A percentile compares a stretch with the other conserved stretches of the same genome.
Evolutionary conservation across 768 basidiomycete species (phyloP).

Genomic region (Chalciporus chontae): DNA sequence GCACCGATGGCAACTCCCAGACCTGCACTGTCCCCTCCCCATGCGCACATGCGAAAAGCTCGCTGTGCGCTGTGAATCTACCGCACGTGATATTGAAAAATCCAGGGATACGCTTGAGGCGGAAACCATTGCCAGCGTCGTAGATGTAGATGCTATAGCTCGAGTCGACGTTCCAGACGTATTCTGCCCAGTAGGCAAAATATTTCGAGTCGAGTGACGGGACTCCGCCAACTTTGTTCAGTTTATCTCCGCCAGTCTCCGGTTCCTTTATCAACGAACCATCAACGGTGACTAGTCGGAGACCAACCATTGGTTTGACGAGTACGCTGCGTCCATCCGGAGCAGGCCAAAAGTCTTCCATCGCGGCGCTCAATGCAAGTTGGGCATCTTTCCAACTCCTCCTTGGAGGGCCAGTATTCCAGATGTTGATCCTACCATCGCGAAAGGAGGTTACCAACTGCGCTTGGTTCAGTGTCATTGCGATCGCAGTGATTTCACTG

Average conservation of each 20-base stretch:
- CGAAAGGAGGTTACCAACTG: conserved; percentile 8
- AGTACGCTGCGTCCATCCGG: conserved; percentile 12
- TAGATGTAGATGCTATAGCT: conserved; percentile 20
- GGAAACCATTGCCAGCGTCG: conserved; percentile 8
- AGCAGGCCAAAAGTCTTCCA: conserved; percentile 7
- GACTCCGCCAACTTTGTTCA: not conserved
- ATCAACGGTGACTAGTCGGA: conserved; percentile 1
- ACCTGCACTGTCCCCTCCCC: conserved; percentile 14
- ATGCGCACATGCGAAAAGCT: conserved; percentile 14
- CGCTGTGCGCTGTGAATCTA: conserved; percentile 13
- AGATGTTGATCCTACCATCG: conserved; percentile 10
- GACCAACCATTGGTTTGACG: conserved; percentile 7
- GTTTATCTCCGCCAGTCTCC: conserved; percentile 10
- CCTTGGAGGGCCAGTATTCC: conserved; percentile 6
- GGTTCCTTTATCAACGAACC: conserved; percentile 5
- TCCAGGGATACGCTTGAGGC: conserved; percentile 14
- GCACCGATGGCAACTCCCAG: conserved; percentile 14
- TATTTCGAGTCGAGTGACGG: conserved; percentile 15
- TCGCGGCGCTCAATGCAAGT: not conserved
- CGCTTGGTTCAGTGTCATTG: conserved; percentile 7
- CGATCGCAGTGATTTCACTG: not conserved
- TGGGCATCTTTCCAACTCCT: conserved; percentile 7
- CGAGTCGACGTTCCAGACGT: conserved; percentile 13
- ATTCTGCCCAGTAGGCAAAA: conserved; percentile 19
- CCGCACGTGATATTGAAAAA: conserved; percentile 11